phyloP scores from a whole-genome alignment of 164 flowering plant species.

The Paratinospora sagittata region DNA sequence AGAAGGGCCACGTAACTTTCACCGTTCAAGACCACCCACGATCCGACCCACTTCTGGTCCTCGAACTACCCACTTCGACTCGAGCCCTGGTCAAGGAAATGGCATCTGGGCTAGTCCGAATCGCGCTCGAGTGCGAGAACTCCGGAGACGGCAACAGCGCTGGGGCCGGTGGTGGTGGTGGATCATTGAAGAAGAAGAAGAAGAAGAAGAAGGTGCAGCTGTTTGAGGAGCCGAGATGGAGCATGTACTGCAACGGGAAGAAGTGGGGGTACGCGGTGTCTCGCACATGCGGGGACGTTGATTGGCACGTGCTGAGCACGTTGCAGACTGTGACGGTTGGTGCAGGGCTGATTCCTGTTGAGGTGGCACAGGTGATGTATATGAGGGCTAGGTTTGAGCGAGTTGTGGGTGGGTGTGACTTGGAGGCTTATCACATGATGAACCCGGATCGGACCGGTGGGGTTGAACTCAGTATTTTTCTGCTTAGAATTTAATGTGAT shows the following conservation, averaged over 20 bases:
- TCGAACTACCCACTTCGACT: conserved; percentile 11
- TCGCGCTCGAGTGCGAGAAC: conserved; percentile 15
- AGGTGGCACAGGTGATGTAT: too few relatives aligned
- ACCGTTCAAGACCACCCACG: conserved; percentile 12
- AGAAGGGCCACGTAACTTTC: conserved; percentile 15
- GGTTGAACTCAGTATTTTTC: too few relatives aligned
- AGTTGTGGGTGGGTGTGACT: too few relatives aligned
- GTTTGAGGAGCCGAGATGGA: conserved; percentile 19
- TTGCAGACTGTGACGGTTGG: conserved; percentile 61
- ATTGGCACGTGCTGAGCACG: conserved; percentile 43
- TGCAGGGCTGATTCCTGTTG: too few relatives aligned
- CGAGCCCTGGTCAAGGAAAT: conserved; percentile 11
- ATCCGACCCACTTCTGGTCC: conserved; percentile 16
- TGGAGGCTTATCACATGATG: too few relatives aligned
- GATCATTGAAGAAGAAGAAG: too few relatives aligned
- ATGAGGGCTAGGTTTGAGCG: too few relatives aligned
- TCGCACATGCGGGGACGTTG: conserved; percentile 16
- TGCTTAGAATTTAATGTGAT: too few relatives aligned
- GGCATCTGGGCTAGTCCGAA: conserved; percentile 14
- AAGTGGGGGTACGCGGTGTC: conserved; percentile 19
- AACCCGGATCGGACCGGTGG: too few relatives aligned
- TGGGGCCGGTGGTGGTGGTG: not conserved
- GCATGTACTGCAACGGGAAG: conserved; percentile 24
- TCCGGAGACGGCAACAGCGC: too few relatives aligned
- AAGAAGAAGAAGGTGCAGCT: conserved; percentile 4